Conservation (phyloP, 1,284 basidiomycete genomes). For the Gomphus bonarii region DNA sequence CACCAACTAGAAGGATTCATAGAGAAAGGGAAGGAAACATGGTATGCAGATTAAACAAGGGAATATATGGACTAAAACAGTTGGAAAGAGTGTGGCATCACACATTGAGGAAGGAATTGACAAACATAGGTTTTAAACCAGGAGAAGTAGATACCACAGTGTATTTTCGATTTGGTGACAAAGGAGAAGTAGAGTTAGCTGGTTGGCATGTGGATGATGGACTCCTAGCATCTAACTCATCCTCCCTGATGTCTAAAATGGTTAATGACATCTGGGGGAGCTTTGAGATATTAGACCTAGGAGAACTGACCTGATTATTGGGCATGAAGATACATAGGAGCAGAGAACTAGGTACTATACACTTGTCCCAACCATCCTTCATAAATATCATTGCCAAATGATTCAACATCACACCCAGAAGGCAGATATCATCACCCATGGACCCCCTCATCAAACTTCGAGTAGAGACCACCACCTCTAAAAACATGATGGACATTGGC, state of each 20-base stretch:
- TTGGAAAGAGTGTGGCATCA: slow-evolving; percentile 27
- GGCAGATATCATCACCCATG: slow-evolving; percentile 24
- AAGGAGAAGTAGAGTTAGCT: background rate
- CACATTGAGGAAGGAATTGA: slow-evolving; percentile 15
- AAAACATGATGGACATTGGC: slow-evolving; percentile 10
- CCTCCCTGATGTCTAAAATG: slow-evolving; percentile 7
- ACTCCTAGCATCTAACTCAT: slow-evolving; percentile 13
- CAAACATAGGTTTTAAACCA: background rate
- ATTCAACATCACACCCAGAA: slow-evolving; percentile 23
- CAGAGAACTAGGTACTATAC: slow-evolving; percentile 12
- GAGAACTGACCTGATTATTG: slow-evolving; percentile 18
- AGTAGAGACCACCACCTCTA: background rate
- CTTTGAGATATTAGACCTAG: background rate
- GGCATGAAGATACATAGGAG: slow-evolving; percentile 20
- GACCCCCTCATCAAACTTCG: slow-evolving; percentile 18
- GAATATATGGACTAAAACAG: slow-evolving; percentile 34
- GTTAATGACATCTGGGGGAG: slow-evolving; percentile 6
- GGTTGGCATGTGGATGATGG: slow-evolving; percentile 23
- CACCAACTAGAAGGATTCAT: slow-evolving; percentile 22
- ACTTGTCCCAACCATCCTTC: slow-evolving; percentile 20
- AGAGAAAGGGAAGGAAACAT: slow-evolving; percentile 11
- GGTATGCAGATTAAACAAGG: slow-evolving; percentile 24
- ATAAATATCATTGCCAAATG: slow-evolving; percentile 17
- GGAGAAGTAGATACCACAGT: background rate
- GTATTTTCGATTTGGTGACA: background rate